Evolutionary conservation across 192 early-diverging fungal genomes (phyloP), one percentile per base, ranked within the genome.

Genomic region (Podila epicladia): DNA sequence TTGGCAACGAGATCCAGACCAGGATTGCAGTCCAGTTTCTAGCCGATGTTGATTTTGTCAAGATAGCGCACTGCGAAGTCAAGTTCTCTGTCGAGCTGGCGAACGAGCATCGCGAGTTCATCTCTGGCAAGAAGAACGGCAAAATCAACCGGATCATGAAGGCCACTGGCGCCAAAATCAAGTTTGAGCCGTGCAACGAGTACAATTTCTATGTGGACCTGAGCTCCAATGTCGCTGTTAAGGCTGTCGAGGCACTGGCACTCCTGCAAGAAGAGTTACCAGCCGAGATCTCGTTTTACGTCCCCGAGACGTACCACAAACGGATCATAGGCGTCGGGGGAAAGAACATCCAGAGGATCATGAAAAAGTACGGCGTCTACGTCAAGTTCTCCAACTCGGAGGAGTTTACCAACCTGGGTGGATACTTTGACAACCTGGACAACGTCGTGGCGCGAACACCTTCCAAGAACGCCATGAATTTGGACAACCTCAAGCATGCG

Each of bases 401-500:
- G 55, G 94, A 95, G 65, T 93, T 87, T 73, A 87, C 87, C 5
- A 79, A 82, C 11, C 63, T 94, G 6, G 94, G 94, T 2, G 94
- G 94, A 0, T 95, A 94, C 66, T 93, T 89, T 72, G 92, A 93
- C 57, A 94, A 94, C 73, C 71, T 86, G 73, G 91, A 95, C 82
- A 95, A 95, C 69, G 94, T 95, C n/a, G 92, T 95, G 38, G 92
- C 92, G 12, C 83, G 94, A 9, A 95, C 94, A 1, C 94, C 94
- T 0, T 85, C 89, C 48, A 95, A 95, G 80, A 95, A 95, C 69
- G 71, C 82, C 4, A 70, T 80, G 38, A 93, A 90, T 58, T 71
- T 95, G 13, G 85, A 89, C 12, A 82, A 88, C 24, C 83, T 93
- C 24, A 89, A 90, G 76, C 82, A 85, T 19, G 84, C 87, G 15